Evolutionary conservation across 768 basidiomycete genomes (phyloP), one percentile per base, ranked within the genome.

Genomic region (Exsudoporus frostii): DNA sequence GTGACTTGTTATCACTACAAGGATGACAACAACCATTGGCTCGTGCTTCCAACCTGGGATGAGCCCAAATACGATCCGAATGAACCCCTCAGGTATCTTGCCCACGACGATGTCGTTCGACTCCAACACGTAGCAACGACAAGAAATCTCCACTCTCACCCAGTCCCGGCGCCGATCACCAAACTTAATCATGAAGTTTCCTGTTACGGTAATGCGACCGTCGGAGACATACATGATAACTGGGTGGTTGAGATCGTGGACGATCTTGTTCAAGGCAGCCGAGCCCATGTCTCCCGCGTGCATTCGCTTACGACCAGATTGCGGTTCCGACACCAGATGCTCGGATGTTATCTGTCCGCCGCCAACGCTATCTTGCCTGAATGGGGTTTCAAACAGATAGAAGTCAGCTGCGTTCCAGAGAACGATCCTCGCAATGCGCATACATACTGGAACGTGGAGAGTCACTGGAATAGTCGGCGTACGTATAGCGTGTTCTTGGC

Each of bases 1-100:
- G 85, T 98, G 4, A 98, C 97, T 0, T 99, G 97, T 71, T 99
- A 98, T 69, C 97, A 99, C 74, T 98, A 99, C 82, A 98, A 97
- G 74, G 97, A 98, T 66, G 84, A 86, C 44, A 99, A 99, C 79
- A 99, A 99, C 74, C 79, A 98, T 41, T 98, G 92, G 89, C 63
- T 74, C 17, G 67, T 98, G 58, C 75, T 86, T 2, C 93, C 92
- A 7, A 77, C 76, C 1, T 98, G 96, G 97, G 82, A 88, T 32
- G 83, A 88, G 54, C 75, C 82, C 0, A 65, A 70, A 1, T 82
- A 87, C 64, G 79, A 92, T 61, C 82, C 81, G 5, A 79, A 88
- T 47, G 83, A 78, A 46, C 74, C 74, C 17, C 71, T 98, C 48
- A 76, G 76, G 40, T 98, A 76, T 76, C 76, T 98, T 54, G 69